These are phyloP conservation scores for Ganoderma sinense DNA, from an alignment of 1,284 basidiomycete genomes.

Conservation along the genomic window DNA sequence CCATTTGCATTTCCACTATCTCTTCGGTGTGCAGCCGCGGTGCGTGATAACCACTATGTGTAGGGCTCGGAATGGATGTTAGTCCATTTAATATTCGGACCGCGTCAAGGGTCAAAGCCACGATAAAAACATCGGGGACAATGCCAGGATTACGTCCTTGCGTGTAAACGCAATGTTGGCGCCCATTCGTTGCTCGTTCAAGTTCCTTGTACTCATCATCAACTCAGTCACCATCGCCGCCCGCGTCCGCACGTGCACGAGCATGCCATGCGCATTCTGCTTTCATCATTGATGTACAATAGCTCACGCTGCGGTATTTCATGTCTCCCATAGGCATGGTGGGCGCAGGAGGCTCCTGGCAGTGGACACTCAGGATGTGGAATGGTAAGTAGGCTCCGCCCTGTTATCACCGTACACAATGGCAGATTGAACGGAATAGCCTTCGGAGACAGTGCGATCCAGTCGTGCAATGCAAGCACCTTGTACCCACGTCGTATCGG, in stretches of 20 bases:
- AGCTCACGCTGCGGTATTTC: background rate
- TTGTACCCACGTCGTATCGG: background rate
- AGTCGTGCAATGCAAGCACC: background rate
- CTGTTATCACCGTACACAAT: background rate
- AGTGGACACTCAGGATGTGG: background rate
- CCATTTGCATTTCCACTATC: background rate
- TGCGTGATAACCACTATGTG: background rate
- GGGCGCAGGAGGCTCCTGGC: background rate
- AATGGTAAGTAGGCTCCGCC: background rate
- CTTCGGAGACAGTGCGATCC: background rate
- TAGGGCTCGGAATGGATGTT: too few relatives aligned
- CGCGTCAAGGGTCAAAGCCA: too few relatives aligned
- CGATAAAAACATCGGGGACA: too few relatives aligned
- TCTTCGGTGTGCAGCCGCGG: background rate
- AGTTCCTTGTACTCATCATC: too few relatives aligned
- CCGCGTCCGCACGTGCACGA: too few relatives aligned
- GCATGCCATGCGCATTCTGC: too few relatives aligned
- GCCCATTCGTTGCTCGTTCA: too few relatives aligned
- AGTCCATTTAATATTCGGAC: too few relatives aligned
- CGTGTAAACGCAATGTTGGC: too few relatives aligned
- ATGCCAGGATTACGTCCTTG: too few relatives aligned
- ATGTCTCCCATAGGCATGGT: background rate
- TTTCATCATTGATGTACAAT: background rate
- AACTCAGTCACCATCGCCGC: too few relatives aligned
- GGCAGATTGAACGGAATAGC: background rate